Base-by-base conservation (phyloP, 2,329 filamentous ascomycete species). In the Graphium sp. region DNA sequence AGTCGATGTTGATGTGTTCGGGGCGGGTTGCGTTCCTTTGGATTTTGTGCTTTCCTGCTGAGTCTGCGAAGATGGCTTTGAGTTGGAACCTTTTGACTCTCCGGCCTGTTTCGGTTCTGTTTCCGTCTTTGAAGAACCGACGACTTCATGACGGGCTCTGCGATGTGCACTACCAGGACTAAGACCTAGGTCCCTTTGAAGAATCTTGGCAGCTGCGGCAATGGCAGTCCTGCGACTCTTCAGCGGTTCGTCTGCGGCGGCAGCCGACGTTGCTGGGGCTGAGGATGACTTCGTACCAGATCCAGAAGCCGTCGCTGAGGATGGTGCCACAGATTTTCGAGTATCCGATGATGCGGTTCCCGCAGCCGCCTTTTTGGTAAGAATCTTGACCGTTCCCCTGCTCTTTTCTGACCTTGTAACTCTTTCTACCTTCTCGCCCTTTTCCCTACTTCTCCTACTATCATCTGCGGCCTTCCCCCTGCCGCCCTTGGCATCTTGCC, bases 121-220 rank as follows among this genome's bases (percentile, higher is more conserved):
- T 13, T 72, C 66, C 2, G 62, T 57, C 45, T 71, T 70, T 9
- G 63, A 61, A 28, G 62, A 63, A n/a, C n/a, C n/a, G n/a, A n/a
- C n/a, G n/a, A n/a, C n/a, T 38, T 71, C 63, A 34, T 66, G 62
- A 6, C 68, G 62, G 11, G 66, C 66, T 42, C 65, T 63, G 33
- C 72, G 58, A 44, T 74, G 66, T 10, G 71, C 66, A 39, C 65
- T 69, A 21, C 68, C 68, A 8, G 69, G 66, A 33, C 66, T 74
- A 1, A 78, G 57, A 13, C 72, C 72, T 12, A 77, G 56, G 35
- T 79, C 73, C 19, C 73, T 64, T 44, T 76, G 71, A 12, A 79
- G 41, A 30, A 78, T 69, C 11, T 70, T 62, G 8, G 72, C 71
- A 8, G 73, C 71, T 7, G 69, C 66, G 18, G 69, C 60, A 29